These are phyloP conservation scores for Aspergillus caelatus DNA, from an alignment of 2,329 filamentous ascomycete species.

Conservation along the genomic window DNA sequence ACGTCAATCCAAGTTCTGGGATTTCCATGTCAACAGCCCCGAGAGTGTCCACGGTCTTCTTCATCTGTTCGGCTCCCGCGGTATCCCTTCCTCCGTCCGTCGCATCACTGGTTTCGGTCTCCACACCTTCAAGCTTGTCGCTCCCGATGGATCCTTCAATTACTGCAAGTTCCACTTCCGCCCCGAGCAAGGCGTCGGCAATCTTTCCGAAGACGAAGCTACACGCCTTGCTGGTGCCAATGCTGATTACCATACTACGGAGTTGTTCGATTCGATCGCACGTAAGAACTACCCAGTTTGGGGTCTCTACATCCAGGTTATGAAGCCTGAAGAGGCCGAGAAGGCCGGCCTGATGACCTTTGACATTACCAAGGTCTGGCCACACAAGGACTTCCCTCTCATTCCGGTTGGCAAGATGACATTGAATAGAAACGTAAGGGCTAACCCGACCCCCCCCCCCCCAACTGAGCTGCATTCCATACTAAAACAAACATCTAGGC, in stretches of 20 bases:
- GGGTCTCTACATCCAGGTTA: slow-evolving; percentile 58
- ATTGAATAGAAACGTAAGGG: slow-evolving; percentile 52
- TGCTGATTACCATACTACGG: slow-evolving; percentile 61
- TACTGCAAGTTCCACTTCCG: slow-evolving; percentile 66
- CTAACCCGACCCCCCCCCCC: not conserved
- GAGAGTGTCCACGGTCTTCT: slow-evolving; percentile 64
- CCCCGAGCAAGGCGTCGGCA: slow-evolving; percentile 58
- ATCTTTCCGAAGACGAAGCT: slow-evolving; percentile 57
- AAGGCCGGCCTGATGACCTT: slow-evolving; percentile 55
- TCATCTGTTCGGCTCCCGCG: slow-evolving; percentile 63
- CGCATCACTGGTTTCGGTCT: slow-evolving; percentile 58
- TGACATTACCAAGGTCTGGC: slow-evolving; percentile 61
- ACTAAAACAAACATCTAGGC: slow-evolving; percentile 25
- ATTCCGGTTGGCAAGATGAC: slow-evolving; percentile 54
- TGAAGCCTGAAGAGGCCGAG: slow-evolving; percentile 56
- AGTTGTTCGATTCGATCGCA: slow-evolving; percentile 64
- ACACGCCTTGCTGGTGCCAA: slow-evolving; percentile 54
- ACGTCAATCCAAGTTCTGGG: slow-evolving; percentile 57
- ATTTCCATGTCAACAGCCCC: slow-evolving; percentile 58
- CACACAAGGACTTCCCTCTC: slow-evolving; percentile 54
- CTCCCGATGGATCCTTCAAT: slow-evolving; percentile 53
- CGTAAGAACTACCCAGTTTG: slow-evolving; percentile 61
- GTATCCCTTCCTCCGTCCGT: slow-evolving; percentile 45
- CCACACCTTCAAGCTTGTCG: slow-evolving; percentile 36
- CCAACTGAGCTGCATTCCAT: not conserved